A percentile compares a stretch with the other conserved stretches of the same genome.
phyloP scores from a whole-genome alignment of 495 filamentous ascomycete species.

The Hypoxylon crocopeplum region DNA sequence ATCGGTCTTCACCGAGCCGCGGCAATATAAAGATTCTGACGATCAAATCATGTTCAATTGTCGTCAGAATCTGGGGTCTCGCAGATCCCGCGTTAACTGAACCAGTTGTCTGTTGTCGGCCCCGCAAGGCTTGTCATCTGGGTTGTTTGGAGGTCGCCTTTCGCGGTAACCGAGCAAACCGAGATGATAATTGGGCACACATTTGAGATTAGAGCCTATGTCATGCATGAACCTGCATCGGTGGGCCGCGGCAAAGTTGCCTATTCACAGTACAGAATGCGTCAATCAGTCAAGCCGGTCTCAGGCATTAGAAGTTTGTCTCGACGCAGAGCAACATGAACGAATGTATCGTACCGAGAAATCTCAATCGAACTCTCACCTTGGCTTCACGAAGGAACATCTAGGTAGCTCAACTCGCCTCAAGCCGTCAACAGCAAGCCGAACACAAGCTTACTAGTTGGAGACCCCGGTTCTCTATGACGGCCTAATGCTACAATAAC shows the following conservation, averaged over 20 bases:
- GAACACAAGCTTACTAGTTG: slow-evolving; percentile 30
- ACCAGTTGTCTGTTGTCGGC: slow-evolving; percentile 24
- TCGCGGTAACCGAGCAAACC: slow-evolving; percentile 23
- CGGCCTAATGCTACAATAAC: slow-evolving; percentile 31
- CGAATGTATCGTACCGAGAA: slow-evolving; percentile 25
- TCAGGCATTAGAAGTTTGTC: slow-evolving; percentile 19
- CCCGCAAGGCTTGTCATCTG: slow-evolving; percentile 21
- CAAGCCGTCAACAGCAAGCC: slow-evolving; percentile 10
- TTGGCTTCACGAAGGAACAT: slow-evolving; percentile 8
- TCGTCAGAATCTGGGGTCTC: slow-evolving; percentile 24
- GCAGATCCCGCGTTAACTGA: slow-evolving; percentile 31
- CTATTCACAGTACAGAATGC: slow-evolving; percentile 23
- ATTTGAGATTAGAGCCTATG: slow-evolving; percentile 30
- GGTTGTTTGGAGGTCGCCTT: slow-evolving; percentile 21
- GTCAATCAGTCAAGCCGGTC: slow-evolving; percentile 28
- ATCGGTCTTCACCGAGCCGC: slow-evolving; percentile 28
- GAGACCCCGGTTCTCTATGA: slow-evolving; percentile 27
- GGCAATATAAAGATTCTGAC: slow-evolving; percentile 13
- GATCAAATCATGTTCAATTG: slow-evolving; percentile 9
- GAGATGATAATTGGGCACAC: slow-evolving; percentile 32
- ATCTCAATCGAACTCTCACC: slow-evolving; percentile 9
- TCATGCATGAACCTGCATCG: slow-evolving; percentile 46
- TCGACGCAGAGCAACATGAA: slow-evolving; percentile 19
- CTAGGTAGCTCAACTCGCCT: slow-evolving; percentile 1
- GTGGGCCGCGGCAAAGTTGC: slow-evolving; percentile 35